Base-by-base conservation (phyloP, 208 protist genomes). In the Novymonas esmeraldas region DNA sequence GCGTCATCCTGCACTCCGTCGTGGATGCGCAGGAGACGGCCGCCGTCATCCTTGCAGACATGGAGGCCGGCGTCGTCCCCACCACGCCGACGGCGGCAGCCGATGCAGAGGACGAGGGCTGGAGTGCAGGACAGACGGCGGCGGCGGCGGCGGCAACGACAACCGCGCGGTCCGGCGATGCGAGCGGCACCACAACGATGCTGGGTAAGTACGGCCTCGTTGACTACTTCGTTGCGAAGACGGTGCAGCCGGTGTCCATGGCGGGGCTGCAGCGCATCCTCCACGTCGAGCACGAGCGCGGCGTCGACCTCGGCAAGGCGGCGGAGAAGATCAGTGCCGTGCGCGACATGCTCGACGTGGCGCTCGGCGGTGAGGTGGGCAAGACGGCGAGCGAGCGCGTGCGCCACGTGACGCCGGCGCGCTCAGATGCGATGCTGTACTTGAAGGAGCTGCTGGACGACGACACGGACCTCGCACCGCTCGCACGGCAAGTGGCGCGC, bases 371-470 rank as follows among this genome's bases (percentile, higher is more conserved):
- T 2, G 80, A 89, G 13, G 76, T 93, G 13, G 90, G 87, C 7
- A 81, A 81, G 61, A 88, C 86, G 70, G 78, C 88, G 9, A 65
- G 85, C 56, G 81, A 91, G 34, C 61, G 81, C 6, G 76, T 96
- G 26, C 85, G 90, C 26, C 79, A 84, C 41, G 89, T 94, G 41
- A 84, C 81, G n/a, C 79, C 81, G 1, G 78, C 82, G 5, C 74
- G 85, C 4, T 73, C 73, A 4, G 73, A 72, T 36, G 72, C 90
- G 56, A 72, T 95, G 73, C 4, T 93, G 73, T 92, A 95, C 61
- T 69, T 95, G 39, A 92, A 93, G 61, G 87, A 95, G 64, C 66
- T 95, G 24, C 76, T 95, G 31, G 90, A 95, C 64, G 90, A 95
- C 63, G 85, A 90, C 52, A 95, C 90, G n/a, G 87, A 95, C 48